Conservation (phyloP, 73 alveolate genomes). For the Tetrahymena borealis region DNA sequence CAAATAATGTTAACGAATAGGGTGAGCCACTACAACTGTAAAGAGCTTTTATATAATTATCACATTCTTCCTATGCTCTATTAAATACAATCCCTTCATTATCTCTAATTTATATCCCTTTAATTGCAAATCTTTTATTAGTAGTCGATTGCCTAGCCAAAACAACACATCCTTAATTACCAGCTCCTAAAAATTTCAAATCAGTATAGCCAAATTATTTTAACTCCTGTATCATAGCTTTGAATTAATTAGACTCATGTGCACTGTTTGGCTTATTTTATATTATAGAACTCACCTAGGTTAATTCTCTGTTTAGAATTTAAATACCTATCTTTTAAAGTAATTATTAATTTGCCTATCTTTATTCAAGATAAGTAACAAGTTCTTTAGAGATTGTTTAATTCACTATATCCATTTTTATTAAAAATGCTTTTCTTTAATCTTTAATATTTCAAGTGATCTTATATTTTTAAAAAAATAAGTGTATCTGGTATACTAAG, state of each 20-base stretch:
- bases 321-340: neutral
- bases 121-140: no score
- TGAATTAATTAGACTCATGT: neutral
- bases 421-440: no score
- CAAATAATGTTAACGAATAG: neutral
- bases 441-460: no score
- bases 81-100: neutral
- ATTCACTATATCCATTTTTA: no score
- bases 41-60: neutral
- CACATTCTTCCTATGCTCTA: neutral
- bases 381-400: no score
- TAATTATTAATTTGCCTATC: no score
- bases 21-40: neutral
- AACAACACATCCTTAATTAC: neutral
- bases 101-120: neutral
- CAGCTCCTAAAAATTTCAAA: neutral
- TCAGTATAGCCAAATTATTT: neutral
- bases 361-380: no score
- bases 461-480: no score
- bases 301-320: neutral
- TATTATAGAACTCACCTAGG: no score
- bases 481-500: no score
- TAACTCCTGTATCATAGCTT: neutral
- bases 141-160: neutral
- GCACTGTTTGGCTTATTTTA: neutral